phyloP scores from a whole-genome alignment of 805 yeast genomes.

The Ogataea saltuana region DNA sequence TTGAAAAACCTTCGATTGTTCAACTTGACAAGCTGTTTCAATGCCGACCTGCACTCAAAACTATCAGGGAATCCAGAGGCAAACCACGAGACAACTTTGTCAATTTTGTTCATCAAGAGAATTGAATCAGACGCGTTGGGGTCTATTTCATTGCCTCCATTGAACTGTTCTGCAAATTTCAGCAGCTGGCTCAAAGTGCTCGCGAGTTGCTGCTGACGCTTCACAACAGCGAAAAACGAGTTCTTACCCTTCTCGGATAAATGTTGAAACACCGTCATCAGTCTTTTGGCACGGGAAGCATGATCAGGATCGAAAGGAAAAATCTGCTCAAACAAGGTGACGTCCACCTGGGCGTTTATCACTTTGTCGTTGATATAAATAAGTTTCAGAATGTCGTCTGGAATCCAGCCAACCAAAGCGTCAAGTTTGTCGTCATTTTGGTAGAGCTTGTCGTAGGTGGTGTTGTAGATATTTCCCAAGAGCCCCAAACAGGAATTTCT shows the following conservation, averaged over 20 bases:
- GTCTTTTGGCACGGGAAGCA: conserved; percentile 49
- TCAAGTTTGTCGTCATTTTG: conserved; percentile 33
- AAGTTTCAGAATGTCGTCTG: conserved; percentile 62
- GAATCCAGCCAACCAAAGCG: conserved; percentile 50
- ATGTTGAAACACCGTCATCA: conserved; percentile 47
- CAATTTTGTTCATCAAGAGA: conserved; percentile 38
- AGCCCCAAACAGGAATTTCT: conserved; percentile 59
- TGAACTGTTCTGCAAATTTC: conserved; percentile 47
- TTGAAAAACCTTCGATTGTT: conserved; percentile 61
- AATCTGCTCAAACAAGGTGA: conserved; percentile 56
- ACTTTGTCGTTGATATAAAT: conserved; percentile 71
- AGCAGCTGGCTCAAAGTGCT: conserved; percentile 51
- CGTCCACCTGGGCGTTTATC: conserved; percentile 68
- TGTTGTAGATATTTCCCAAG: conserved; percentile 56
- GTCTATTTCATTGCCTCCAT: conserved; percentile 31
- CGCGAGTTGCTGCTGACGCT: conserved; percentile 64
- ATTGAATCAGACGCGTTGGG: conserved; percentile 23
- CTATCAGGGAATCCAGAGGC: conserved; percentile 54
- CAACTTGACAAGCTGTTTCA: conserved; percentile 53
- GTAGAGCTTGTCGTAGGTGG: conserved; percentile 37
- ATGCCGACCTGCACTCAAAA: conserved; percentile 46
- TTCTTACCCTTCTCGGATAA: conserved; percentile 59
- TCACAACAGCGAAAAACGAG: conserved; percentile 68
- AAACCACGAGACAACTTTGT: conserved; percentile 64
- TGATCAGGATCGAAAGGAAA: conserved; percentile 53